phyloP scores from a whole-genome alignment of 306 rosid genomes.

The Aeschynomene evenia region DNA sequence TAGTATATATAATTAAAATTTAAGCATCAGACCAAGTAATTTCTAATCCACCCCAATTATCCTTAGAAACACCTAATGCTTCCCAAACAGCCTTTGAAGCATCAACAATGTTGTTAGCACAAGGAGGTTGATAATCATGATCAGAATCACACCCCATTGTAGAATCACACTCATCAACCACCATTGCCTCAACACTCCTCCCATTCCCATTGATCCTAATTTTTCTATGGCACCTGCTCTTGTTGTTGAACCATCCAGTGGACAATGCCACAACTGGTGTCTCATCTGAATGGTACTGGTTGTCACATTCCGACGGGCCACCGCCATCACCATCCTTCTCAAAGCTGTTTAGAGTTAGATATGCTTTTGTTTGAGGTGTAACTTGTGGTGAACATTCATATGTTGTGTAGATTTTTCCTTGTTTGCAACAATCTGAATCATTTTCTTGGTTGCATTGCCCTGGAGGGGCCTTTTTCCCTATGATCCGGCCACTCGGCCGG shows the following conservation, averaged over 20 bases:
- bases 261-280: constrained; percentile 30
- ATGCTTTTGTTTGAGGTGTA: constrained; percentile 35
- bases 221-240: background rate
- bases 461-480: constrained; percentile 29
- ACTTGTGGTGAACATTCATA: constrained; percentile 44
- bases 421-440: constrained; percentile 37
- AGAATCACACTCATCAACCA: constrained; percentile 45
- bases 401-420: constrained; percentile 32
- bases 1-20: no score
- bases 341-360: constrained; percentile 45
- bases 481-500: constrained; percentile 19
- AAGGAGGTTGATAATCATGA: constrained; percentile 35
- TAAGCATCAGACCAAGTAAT: background rate
- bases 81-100: background rate
- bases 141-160: constrained; percentile 36
- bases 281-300: constrained; percentile 20
- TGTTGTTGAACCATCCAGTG: constrained; percentile 37
- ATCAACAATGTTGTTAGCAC: constrained; percentile 20
- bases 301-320: constrained; percentile 25
- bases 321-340: constrained; percentile 49
- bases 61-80: background rate
- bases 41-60: background rate
- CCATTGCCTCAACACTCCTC: constrained; percentile 33
- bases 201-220: constrained; percentile 31
- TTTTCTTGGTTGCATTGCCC: constrained; percentile 42